Evolutionary conservation across 805 yeast genomes (phyloP).

Genomic region (Yarrowia divulgata): DNA sequence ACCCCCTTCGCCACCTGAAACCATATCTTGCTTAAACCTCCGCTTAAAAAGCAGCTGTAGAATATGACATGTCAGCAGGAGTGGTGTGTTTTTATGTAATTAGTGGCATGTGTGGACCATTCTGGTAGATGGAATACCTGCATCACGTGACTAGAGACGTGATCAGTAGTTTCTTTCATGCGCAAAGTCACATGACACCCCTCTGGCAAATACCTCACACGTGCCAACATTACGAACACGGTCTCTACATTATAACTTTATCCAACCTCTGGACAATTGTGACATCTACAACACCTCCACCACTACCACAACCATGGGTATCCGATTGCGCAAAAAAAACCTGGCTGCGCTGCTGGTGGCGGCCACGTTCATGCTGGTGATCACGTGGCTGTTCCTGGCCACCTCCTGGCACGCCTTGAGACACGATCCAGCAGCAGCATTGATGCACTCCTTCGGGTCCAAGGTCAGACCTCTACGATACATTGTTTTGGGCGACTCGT

Average conservation of each 20-base stretch:
- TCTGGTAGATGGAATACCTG: too few species aligned
- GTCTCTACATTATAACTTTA: neutral
- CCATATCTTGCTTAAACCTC: neutral
- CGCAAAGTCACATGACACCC: too few species aligned
- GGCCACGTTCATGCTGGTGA: conserved; percentile 26
- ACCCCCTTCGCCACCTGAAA: neutral
- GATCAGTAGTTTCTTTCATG: neutral
- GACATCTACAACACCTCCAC: neutral
- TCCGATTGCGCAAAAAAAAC: conserved; percentile 37
- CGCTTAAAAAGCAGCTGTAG: neutral
- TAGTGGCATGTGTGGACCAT: too few species aligned
- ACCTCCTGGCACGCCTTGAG: conserved; percentile 31
- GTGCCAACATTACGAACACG: neutral
- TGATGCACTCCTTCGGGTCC: conserved; percentile 38
- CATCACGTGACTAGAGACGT: neutral
- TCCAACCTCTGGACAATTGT: neutral
- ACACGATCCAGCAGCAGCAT: conserved; percentile 30
- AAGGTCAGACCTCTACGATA: conserved; percentile 30
- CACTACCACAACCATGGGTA: conserved; percentile 30
- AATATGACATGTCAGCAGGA: neutral
- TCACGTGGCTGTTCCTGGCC: conserved; percentile 36
- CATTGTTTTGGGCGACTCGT: conserved; percentile 35
- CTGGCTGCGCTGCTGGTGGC: conserved; percentile 39
- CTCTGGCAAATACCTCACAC: neutral
- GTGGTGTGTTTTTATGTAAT: too few species aligned